Percentiles rank a stretch among this genome's conserved stretches.
phyloP scores from a whole-genome alignment of 345 rosid genomes.

The Durio zibethinus region DNA sequence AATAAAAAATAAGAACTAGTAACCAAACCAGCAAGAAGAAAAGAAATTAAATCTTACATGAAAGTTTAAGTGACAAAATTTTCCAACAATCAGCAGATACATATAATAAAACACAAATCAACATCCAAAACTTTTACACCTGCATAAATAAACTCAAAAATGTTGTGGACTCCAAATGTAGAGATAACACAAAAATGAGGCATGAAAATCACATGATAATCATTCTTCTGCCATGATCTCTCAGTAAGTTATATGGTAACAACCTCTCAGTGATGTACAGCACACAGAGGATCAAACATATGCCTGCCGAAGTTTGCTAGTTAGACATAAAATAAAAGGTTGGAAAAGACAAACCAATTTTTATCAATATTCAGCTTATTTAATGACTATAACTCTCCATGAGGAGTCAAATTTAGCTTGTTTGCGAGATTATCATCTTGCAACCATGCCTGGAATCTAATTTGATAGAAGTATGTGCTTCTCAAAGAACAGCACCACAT shows the following conservation, averaged over 20 bases:
- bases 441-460: not conserved
- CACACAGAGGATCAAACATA: not conserved
- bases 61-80: slow-evolving; percentile 11
- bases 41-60: slow-evolving; percentile 14
- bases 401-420: not conserved
- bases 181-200: slow-evolving; percentile 10
- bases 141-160: slow-evolving; percentile 14
- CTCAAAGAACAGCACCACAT: not conserved
- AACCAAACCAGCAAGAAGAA: slow-evolving; percentile 11
- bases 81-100: slow-evolving; percentile 22
- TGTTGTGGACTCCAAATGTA: not conserved
- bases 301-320: not conserved
- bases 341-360: not conserved
- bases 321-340: not conserved
- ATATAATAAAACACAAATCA: slow-evolving; percentile 16
- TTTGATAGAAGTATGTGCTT: not conserved
- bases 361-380: not conserved
- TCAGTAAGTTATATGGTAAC: not conserved
- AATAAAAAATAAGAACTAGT: not conserved
- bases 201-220: not conserved
- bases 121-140: slow-evolving; percentile 15
- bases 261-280: not conserved
- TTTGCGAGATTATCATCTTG: not conserved
- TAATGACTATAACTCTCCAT: not conserved
- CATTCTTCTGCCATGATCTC: not conserved